These are phyloP conservation scores for Boechera stricta DNA, from an alignment of 345 rosid species.

Conservation along the genomic window DNA sequence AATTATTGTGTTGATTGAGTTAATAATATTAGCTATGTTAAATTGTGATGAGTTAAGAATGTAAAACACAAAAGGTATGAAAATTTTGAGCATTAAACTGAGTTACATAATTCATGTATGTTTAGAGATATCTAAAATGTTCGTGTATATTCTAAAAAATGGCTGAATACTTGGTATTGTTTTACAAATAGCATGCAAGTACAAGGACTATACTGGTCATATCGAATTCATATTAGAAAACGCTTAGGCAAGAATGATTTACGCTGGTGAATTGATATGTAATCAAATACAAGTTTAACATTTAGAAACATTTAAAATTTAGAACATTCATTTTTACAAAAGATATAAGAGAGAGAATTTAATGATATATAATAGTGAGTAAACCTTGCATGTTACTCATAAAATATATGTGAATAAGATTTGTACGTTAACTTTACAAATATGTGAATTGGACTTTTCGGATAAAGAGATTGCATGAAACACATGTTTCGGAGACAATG, in stretches of 20 bases:
- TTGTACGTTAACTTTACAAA: constrained; percentile 20
- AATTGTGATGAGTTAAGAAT: not conserved
- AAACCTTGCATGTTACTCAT: constrained; percentile 1
- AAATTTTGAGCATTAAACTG: not conserved
- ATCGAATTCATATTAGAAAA: not conserved
- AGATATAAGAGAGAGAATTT: not conserved
- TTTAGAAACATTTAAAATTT: too few species aligned
- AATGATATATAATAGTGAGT: not conserved
- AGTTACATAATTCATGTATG: not conserved
- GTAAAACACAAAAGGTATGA: not conserved
- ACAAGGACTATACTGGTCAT: not conserved
- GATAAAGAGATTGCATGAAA: constrained; percentile 9
- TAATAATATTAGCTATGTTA: not conserved
- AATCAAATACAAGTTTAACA: too few species aligned
- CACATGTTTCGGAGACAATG: constrained; percentile 6
- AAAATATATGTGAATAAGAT: not conserved
- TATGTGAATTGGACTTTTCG: constrained; percentile 7
- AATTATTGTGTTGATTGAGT: not conserved
- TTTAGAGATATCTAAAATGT: not conserved
- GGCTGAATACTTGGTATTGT: not conserved
- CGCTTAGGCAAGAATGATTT: not conserved
- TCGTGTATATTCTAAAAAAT: not conserved
- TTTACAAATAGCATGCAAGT: not conserved
- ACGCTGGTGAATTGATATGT: not conserved
- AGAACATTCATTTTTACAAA: not conserved